phyloP scores from a whole-genome alignment of 2,329 filamentous ascomycete genomes.

The Fusarium sarcochroum region DNA sequence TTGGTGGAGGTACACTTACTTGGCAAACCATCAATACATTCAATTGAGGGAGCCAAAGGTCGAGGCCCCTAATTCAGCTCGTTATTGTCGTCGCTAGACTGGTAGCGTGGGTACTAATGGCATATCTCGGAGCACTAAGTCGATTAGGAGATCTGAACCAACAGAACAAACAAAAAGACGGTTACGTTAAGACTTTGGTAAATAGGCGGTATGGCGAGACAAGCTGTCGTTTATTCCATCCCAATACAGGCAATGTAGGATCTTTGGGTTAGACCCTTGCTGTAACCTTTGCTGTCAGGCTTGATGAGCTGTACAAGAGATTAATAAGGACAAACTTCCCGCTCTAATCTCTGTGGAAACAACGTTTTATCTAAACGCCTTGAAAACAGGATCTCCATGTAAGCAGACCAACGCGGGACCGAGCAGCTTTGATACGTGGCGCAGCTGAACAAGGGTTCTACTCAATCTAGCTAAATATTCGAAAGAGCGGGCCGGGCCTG shows the following conservation, averaged over 20 bases:
- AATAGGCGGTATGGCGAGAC: background rate
- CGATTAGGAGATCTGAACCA: background rate
- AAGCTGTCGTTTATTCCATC: no score
- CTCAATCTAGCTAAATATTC: background rate
- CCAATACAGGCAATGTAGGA: no score
- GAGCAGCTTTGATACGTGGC: background rate
- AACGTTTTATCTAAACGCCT: no score
- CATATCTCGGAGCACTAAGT: background rate
- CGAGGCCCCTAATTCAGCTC: constrained; percentile 10
- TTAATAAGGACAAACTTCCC: no score
- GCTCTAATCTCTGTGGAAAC: no score
- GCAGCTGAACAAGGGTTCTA: constrained; percentile 12
- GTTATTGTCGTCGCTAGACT: constrained; percentile 18
- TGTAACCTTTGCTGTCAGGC: no score
- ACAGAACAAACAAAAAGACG: background rate
- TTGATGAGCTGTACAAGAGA: no score
- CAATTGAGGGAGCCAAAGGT: constrained; percentile 8
- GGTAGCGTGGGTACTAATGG: constrained; percentile 19
- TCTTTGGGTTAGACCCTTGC: no score
- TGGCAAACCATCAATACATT: background rate
- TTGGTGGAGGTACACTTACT: constrained; percentile 2
- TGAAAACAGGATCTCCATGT: no score
- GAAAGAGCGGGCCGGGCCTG: background rate
- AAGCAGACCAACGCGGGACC: background rate
- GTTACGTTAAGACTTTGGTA: background rate